A percentile compares a stretch with the other conserved stretches of the same genome.
Conservation (phyloP, 306 rosid genomes). For the Bauhinia variegata region DNA sequence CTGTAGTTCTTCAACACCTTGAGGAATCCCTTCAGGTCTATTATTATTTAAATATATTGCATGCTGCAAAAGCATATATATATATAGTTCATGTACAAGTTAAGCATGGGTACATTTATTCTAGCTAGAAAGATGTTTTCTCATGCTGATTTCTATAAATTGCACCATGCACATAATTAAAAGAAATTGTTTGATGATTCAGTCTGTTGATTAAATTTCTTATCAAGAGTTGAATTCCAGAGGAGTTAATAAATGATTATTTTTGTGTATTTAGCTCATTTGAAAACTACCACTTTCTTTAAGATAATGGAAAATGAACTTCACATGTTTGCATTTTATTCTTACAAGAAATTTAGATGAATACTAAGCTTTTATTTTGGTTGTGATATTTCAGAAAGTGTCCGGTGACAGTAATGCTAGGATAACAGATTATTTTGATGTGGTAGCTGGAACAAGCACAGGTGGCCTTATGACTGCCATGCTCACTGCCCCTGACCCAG, state of each 20-base stretch:
- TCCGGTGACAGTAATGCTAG: constrained; percentile 22
- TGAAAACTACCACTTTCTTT: too few relatives aligned
- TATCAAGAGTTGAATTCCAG: too few relatives aligned
- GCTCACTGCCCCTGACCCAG: constrained; percentile 19
- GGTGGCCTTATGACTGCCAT: constrained; percentile 38
- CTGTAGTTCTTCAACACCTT: constrained; percentile 14
- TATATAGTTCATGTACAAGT: not conserved
- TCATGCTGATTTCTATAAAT: not conserved
- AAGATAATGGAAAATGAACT: too few relatives aligned
- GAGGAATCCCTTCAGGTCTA: constrained; percentile 38
- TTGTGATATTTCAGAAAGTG: not conserved
- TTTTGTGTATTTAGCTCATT: too few relatives aligned
- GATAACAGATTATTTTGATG: constrained; percentile 40
- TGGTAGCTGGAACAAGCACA: constrained; percentile 42
- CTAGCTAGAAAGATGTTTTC: not conserved
- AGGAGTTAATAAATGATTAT: too few relatives aligned
- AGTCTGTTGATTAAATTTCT: too few relatives aligned
- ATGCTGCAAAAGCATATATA: too few relatives aligned
- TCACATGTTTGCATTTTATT: too few relatives aligned
- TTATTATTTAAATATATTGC: not conserved
- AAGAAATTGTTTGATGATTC: not conserved
- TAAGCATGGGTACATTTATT: not conserved
- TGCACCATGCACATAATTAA: not conserved
- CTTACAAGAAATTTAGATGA: too few relatives aligned
- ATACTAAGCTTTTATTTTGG: not conserved